Conservation (phyloP, 2,329 filamentous ascomycete species). For the Penicillium oxalicum region DNA sequence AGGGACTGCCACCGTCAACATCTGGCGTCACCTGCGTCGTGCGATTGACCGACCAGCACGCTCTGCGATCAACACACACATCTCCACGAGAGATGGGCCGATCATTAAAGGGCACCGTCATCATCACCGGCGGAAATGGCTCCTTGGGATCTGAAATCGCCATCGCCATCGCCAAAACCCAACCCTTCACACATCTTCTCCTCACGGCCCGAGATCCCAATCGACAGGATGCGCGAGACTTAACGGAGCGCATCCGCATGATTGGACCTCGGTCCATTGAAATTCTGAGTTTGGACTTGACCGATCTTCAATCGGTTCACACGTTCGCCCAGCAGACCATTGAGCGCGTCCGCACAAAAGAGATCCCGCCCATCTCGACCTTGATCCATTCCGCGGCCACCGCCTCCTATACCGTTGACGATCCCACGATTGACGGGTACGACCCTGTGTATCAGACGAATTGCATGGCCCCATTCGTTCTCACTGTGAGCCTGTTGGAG, state of each 20-base stretch:
- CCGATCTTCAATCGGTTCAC: constrained; percentile 28
- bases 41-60: neutral
- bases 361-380: constrained; percentile 31
- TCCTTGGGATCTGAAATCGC: constrained; percentile 32
- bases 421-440: constrained; percentile 28
- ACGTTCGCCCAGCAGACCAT: constrained; percentile 29
- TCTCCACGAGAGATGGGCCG: constrained; percentile 23
- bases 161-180: constrained; percentile 30
- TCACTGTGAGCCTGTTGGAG: constrained; percentile 33
- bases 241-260: constrained; percentile 26
- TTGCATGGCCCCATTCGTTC: constrained; percentile 32
- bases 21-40: too few species aligned
- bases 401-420: constrained; percentile 29
- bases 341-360: constrained; percentile 27
- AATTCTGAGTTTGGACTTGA: constrained; percentile 27
- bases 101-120: constrained; percentile 31
- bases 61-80: neutral
- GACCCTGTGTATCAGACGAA: constrained; percentile 36
- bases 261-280: constrained; percentile 33
- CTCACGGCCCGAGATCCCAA: constrained; percentile 28
- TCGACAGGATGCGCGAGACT: constrained; percentile 24
- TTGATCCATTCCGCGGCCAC: constrained; percentile 32
- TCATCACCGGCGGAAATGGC: constrained; percentile 35
- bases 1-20: too few species aligned
- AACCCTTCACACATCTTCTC: constrained; percentile 33